Conservation (phyloP, 768 basidiomycete genomes). For the Macrocybe gigantea region DNA sequence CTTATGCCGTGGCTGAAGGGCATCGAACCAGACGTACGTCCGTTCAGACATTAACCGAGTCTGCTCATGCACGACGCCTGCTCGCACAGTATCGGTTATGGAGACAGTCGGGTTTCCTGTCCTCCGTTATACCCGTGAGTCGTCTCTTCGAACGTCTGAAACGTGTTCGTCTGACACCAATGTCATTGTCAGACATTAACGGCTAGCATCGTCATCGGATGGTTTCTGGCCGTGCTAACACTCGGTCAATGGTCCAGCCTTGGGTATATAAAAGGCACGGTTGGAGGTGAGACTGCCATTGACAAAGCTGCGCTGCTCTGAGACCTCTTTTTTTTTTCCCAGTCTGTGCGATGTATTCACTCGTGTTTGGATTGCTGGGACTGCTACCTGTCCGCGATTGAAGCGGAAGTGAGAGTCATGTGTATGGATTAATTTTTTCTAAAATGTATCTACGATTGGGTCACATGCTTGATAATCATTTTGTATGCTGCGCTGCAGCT, state of each 20-base stretch:
- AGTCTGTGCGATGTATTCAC: slow-evolving; percentile 68
- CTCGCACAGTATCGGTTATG: slow-evolving; percentile 59
- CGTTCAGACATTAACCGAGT: neutral
- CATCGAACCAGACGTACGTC: slow-evolving; percentile 62
- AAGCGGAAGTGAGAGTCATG: slow-evolving; percentile 17
- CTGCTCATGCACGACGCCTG: neutral
- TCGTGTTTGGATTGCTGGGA: slow-evolving; percentile 70
- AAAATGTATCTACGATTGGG: neutral
- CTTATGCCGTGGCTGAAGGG: slow-evolving; percentile 62
- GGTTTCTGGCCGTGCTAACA: slow-evolving; percentile 54
- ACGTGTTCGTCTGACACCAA: neutral
- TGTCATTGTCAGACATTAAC: slow-evolving; percentile 42
- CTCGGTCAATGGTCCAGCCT: slow-evolving; percentile 63
- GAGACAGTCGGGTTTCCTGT: slow-evolving; percentile 65
- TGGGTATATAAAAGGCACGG: slow-evolving; percentile 56
- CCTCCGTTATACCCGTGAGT: slow-evolving; percentile 59
- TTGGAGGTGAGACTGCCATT: slow-evolving; percentile 45
- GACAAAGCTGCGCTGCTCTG: neutral
- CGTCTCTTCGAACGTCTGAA: neutral
- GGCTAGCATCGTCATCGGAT: slow-evolving; percentile 62
- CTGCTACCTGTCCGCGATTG: slow-evolving; percentile 62
- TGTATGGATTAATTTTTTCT: neutral
- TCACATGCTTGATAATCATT: too few species aligned
- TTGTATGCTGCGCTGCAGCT: too few species aligned
- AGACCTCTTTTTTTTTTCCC: neutral